Conservation (phyloP, 176 grass and related monocot genomes). For the Eleusine indica region DNA sequence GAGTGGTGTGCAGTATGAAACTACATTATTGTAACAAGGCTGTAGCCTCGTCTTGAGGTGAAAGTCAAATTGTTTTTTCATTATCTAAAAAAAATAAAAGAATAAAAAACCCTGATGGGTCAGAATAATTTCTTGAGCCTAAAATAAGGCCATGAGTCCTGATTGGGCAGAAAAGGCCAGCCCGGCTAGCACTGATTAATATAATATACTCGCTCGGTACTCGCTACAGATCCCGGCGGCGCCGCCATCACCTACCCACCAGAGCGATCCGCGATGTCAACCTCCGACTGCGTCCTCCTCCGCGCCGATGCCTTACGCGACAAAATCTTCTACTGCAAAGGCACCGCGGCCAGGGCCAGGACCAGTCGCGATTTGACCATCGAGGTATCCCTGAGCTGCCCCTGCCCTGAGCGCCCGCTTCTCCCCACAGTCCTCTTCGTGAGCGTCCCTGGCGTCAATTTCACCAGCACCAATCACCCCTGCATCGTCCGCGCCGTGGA, state of each 20-base stretch:
- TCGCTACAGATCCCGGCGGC: no score
- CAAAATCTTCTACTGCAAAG: slow-evolving; percentile 36
- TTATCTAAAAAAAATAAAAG: no score
- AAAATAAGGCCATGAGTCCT: no score
- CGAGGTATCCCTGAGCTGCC: slow-evolving; percentile 3
- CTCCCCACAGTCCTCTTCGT: not conserved
- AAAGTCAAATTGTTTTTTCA: no score
- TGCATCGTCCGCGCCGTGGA: not conserved
- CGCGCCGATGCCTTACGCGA: not conserved
- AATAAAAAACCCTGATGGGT: no score
- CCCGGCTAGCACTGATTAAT: no score
- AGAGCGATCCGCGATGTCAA: not conserved
- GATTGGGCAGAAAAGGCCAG: not conserved
- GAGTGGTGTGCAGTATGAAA: no score
- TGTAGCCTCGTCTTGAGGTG: no score
- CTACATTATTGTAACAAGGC: no score
- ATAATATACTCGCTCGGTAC: no score
- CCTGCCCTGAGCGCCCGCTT: not conserved
- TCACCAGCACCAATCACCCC: not conserved
- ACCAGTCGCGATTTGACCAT: not conserved
- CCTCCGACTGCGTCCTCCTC: not conserved
- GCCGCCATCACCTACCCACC: not conserved
- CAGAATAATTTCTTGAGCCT: not conserved
- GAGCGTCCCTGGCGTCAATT: not conserved
- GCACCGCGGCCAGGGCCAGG: slow-evolving; percentile 53